Base-by-base conservation (phyloP, 2,329 filamentous ascomycete species). In the Lasiodiplodia citricola region DNA sequence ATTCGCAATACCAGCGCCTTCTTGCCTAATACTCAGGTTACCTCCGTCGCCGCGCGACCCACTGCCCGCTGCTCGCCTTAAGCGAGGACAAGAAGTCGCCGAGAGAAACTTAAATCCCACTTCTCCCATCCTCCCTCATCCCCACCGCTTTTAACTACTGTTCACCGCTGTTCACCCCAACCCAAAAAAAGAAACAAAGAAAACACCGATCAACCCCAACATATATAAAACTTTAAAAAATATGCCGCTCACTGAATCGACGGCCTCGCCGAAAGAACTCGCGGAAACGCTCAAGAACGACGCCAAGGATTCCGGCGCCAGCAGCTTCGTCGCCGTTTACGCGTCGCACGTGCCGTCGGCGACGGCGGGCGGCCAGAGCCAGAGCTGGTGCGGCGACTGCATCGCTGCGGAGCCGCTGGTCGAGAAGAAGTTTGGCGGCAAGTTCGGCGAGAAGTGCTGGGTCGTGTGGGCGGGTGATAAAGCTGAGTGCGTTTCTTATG, bases 311-410 rank as follows among this genome's bases (percentile, higher is more conserved):
- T 11, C 60, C 4, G 60, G 47, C 44, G n/a, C 23, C n/a, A 64
- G 14, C 47, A 18, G 44, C 60, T 54, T 64, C n/a, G 18, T 38
- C 60, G 60, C 51, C 31, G 47, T 64, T 11, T 64, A 64, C 47
- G 60, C 60, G 2, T 64, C 60, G 60, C 60, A 51, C 21, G 47
- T 64, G 14, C 37, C 31, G 47, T 44, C 16, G 0, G 18, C 16
- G 41, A 44, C 5, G 41, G 16, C 5, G 16, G 18, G 41, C 41
- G 41, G 41, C 16, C 41, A 44, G 41, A n/a, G 47, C 11, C 47
- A 16, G 13, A 64, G 60, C 21, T 64, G 60, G 60, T 52, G 60
- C 31, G 60, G 60, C 41, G 60, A 64, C 18, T 64, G 60, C 47
- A 35, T 47, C 10, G 41, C 41, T 5, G 60, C 60, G 16, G 60